Conservation (phyloP, 1,284 basidiomycete species). For the Boletellus deceptivus region DNA sequence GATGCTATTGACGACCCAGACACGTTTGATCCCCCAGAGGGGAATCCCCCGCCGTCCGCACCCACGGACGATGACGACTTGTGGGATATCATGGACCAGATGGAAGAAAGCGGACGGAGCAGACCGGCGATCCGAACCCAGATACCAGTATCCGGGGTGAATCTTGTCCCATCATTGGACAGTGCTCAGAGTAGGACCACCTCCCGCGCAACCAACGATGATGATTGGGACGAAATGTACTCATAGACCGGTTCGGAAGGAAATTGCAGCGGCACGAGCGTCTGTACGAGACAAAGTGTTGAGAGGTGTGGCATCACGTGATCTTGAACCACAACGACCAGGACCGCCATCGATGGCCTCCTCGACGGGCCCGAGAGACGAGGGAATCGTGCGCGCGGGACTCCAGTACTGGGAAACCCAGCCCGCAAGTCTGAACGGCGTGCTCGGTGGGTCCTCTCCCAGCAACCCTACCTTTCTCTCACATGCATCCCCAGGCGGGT, state of each 20-base stretch:
- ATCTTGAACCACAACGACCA: background rate
- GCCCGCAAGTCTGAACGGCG: slow-evolving; percentile 73
- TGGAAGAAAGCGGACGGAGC: slow-evolving; percentile 14
- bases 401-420: slow-evolving; percentile 77
- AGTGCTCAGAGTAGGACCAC: slow-evolving; percentile 15
- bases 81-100: slow-evolving; percentile 64
- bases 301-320: slow-evolving; percentile 11
- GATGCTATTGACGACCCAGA: slow-evolving; percentile 30
- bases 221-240: slow-evolving; percentile 55
- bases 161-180: slow-evolving; percentile 27
- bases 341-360: slow-evolving; percentile 13
- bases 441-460: slow-evolving; percentile 45
- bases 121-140: background rate
- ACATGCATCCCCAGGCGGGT: slow-evolving; percentile 53
- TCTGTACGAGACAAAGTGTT: no score
- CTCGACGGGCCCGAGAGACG: slow-evolving; percentile 26
- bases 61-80: slow-evolving; percentile 53
- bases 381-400: slow-evolving; percentile 59
- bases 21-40: slow-evolving; percentile 11
- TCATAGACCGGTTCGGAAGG: slow-evolving; percentile 24
- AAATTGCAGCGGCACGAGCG: background rate
- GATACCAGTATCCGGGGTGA: slow-evolving; percentile 25
- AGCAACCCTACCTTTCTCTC: background rate
- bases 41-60: slow-evolving; percentile 2
- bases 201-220: slow-evolving; percentile 33